phyloP scores from a whole-genome alignment of 2,329 filamentous ascomycete genomes.

The Monilinia vaccinii-corymbosi region DNA sequence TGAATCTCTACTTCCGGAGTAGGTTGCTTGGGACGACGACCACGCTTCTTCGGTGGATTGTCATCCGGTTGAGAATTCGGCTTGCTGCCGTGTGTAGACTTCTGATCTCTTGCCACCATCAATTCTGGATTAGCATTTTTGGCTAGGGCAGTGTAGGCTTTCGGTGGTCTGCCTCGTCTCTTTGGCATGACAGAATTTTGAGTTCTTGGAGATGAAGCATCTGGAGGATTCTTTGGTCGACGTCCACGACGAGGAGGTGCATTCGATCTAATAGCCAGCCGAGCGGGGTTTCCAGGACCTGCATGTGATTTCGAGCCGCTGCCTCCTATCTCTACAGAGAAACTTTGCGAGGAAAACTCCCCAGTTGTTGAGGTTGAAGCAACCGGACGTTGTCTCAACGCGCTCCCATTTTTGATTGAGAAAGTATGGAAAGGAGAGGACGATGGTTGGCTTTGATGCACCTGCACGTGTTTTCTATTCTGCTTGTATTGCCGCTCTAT shows the following conservation, averaged over 20 bases:
- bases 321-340: not conserved
- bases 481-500: not conserved
- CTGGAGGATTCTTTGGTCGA: not conserved
- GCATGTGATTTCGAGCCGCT: not conserved
- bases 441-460: not conserved
- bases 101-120: not conserved
- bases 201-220: not conserved
- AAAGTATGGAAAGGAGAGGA: not conserved
- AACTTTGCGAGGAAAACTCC: not conserved
- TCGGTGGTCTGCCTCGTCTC: conserved; percentile 3
- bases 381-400: not conserved
- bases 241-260: conserved; percentile 1
- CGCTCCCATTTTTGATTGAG: not conserved
- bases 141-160: not conserved
- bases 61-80: not conserved
- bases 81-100: not conserved
- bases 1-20: conserved; percentile 4
- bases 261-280: not conserved
- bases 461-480: not conserved
- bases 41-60: conserved; percentile 13
- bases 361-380: not conserved
- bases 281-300: not conserved
- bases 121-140: not conserved
- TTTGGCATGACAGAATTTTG: not conserved
- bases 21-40: conserved; percentile 11